These are phyloP conservation scores for Ananas comosus DNA, from an alignment of 176 grass and related monocot species.

Conservation along the genomic window DNA sequence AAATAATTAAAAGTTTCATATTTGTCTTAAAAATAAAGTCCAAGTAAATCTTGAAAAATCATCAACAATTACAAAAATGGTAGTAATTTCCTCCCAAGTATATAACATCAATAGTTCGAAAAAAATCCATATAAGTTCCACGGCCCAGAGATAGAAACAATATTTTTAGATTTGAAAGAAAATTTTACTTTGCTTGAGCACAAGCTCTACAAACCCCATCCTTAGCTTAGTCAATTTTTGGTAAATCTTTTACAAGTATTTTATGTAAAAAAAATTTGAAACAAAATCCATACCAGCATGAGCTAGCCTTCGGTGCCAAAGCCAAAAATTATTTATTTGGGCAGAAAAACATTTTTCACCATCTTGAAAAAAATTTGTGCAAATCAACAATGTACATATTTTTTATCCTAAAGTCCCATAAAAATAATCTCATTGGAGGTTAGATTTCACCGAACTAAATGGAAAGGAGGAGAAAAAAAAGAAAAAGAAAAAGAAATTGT, in stretches of 20 bases:
- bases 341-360: too few species aligned
- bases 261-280: not conserved
- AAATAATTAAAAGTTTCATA: not conserved
- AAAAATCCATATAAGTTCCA: not conserved
- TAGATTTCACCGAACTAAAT: too few species aligned
- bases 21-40: not conserved
- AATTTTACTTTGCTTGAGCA: not conserved
- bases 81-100: not conserved
- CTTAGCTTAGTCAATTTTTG: not conserved
- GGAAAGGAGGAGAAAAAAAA: too few species aligned
- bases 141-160: not conserved
- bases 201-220: not conserved
- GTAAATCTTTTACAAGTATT: not conserved
- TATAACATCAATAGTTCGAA: not conserved
- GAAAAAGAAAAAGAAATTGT: not conserved
- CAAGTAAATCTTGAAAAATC: not conserved
- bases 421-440: too few species aligned
- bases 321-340: not conserved
- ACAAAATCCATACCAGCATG: not conserved
- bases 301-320: not conserved
- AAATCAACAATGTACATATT: too few species aligned
- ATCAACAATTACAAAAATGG: not conserved
- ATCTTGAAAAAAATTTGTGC: too few species aligned
- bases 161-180: not conserved
- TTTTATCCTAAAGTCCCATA: too few species aligned